Evolutionary conservation across 2,329 filamentous ascomycete species (phyloP).

Genomic region (Trichophyton simii): DNA sequence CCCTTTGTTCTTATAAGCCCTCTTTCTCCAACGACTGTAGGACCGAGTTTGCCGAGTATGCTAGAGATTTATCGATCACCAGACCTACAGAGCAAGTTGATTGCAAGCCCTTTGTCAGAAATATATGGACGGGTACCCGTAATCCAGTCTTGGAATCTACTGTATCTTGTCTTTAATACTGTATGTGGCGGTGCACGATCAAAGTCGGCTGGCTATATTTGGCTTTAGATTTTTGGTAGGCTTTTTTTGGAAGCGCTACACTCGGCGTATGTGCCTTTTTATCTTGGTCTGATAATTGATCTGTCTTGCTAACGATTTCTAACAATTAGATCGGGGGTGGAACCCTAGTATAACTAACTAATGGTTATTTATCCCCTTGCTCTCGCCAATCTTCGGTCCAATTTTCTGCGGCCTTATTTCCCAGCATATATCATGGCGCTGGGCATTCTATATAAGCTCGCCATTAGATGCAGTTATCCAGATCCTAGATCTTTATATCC

Average conservation of each 20-base stretch:
- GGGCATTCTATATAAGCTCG: slow-evolving; percentile 55
- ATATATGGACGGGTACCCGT: slow-evolving; percentile 44
- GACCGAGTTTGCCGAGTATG: slow-evolving; percentile 39
- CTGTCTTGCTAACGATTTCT: background rate
- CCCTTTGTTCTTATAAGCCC: slow-evolving; percentile 51
- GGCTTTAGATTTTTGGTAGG: slow-evolving; percentile 47
- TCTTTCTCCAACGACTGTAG: slow-evolving; percentile 50
- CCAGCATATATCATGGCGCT: slow-evolving; percentile 54
- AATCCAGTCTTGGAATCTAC: slow-evolving; percentile 43
- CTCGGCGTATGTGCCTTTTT: slow-evolving; percentile 31
- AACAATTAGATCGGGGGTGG: background rate
- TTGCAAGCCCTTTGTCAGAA: slow-evolving; percentile 43
- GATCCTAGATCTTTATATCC: slow-evolving; percentile 25
- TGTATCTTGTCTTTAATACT: slow-evolving; percentile 47
- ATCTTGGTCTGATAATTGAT: background rate
- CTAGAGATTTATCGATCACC: slow-evolving; percentile 42
- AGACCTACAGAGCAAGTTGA: slow-evolving; percentile 33
- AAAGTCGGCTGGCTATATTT: slow-evolving; percentile 43
- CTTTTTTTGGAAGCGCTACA: slow-evolving; percentile 45
- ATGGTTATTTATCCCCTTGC: slow-evolving; percentile 38
- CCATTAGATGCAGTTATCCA: slow-evolving; percentile 12
- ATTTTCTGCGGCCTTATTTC: slow-evolving; percentile 51
- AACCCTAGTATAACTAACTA: background rate
- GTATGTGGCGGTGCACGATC: slow-evolving; percentile 46
- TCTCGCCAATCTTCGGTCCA: slow-evolving; percentile 54